Base-by-base conservation (phyloP, 2,329 filamentous ascomycete species). In the Monosporascus cannonballus region DNA sequence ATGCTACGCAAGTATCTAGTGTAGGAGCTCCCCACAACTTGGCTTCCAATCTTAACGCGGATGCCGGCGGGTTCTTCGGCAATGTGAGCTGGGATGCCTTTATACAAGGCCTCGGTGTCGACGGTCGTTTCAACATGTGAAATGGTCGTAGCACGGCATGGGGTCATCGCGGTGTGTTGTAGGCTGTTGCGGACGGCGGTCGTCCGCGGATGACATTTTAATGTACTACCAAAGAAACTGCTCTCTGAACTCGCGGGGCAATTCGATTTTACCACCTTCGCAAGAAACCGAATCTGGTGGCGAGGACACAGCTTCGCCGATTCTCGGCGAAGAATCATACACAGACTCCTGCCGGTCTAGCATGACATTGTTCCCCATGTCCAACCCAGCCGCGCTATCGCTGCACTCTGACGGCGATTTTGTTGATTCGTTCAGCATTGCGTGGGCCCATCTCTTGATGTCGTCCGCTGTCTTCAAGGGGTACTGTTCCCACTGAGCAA, bases 151-250 rank as follows among this genome's bases (percentile, higher is more conserved):
- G 9, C 30, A 34, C 3, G 9, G 11, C 11, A 9, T 34, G 5
- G 30, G 30, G 30, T 34, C 11, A 17, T 41, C 14, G 11, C n/a
- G 24, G 11, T 15, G 9, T 30, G 27, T 9, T 30, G 9, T 30
- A 11, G 27, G 27, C 27, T 30, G 9, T 30, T 30, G 9, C 27
- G 4, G 9, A 30, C 27, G 4, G 30, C 30, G 4, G 30, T 34
- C 4, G 30, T 34, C 30, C 30, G 11, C 11, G 4, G 30, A 34
- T 30, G 27, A 4, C 9, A 11, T 30, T 30, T 34, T 34, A 34
- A 25, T 30, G 7, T 34, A 25, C 38, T 48, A 53, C 51, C 51
- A 53, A 22, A 53, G 48, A 36, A 50, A 55, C 47, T 53, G 51
- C 36, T 53, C 47, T 5, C 36, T 51, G 46, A 53, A 53, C 17